Conservation (phyloP, 140 eudicot genomes). For the Bidens hawaiensis region DNA sequence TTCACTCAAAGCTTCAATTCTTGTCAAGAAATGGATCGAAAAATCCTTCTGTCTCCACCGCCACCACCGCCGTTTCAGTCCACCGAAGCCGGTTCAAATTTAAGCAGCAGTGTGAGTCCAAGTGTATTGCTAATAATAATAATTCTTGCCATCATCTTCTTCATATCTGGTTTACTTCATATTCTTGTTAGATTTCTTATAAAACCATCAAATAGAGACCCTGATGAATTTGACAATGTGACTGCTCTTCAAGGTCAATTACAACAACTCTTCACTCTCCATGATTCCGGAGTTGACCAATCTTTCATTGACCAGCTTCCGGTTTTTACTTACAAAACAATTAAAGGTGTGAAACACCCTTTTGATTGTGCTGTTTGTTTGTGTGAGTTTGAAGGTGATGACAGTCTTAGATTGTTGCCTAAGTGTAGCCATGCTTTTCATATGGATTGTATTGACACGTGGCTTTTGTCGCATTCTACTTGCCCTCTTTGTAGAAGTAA, state of each 20-base stretch:
- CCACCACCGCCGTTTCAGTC: slow-evolving; percentile 30
- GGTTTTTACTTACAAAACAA: slow-evolving; percentile 60
- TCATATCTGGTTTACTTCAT: slow-evolving; percentile 71
- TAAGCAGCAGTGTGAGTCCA: slow-evolving; percentile 67
- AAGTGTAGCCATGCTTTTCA: slow-evolving; percentile 97
- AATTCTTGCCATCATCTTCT: slow-evolving; percentile 65
- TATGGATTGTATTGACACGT: slow-evolving; percentile 80
- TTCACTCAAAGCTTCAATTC: slow-evolving; percentile 24
- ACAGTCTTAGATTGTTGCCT: slow-evolving; percentile 65
- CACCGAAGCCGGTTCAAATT: slow-evolving; percentile 11
- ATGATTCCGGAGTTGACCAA: slow-evolving; percentile 88
- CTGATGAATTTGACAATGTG: slow-evolving; percentile 57
- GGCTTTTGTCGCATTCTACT: slow-evolving; percentile 92
- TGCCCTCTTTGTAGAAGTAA: slow-evolving; percentile 85
- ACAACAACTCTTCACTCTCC: slow-evolving; percentile 70
- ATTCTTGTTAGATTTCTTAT: slow-evolving; percentile 57
- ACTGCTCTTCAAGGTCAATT: slow-evolving; percentile 82
- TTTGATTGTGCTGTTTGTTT: slow-evolving; percentile 96
- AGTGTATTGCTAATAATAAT: slow-evolving; percentile 60
- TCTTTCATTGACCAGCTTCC: slow-evolving; percentile 78
- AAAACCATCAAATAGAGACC: slow-evolving; percentile 47
- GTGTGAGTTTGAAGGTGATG: slow-evolving; percentile 73
- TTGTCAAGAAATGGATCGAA: slow-evolving; percentile 30
- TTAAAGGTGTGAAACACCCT: slow-evolving; percentile 68
- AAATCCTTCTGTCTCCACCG: slow-evolving; percentile 19